A percentile compares a stretch with the other conserved stretches of the same genome.
Evolutionary conservation across 2,329 filamentous ascomycete species (phyloP).

Genomic region (Cladophialophora bantiana): DNA sequence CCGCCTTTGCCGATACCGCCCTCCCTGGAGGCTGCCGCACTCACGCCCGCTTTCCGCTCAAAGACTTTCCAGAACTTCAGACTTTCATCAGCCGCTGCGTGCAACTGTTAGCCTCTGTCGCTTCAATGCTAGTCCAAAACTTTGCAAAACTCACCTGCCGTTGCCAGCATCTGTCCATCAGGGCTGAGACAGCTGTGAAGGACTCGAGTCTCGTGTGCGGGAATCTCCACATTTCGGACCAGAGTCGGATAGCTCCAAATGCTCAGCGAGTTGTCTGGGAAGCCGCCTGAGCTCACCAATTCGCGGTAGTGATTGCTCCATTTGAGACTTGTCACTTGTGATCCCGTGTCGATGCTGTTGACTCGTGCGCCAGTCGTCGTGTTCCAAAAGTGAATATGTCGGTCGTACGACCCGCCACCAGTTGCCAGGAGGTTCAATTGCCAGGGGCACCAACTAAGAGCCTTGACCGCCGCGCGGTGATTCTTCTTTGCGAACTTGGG

Average conservation of each 20-base stretch:
- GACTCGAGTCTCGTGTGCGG: constrained; percentile 94
- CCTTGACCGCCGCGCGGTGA: constrained; percentile 98
- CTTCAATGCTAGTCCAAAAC: not conserved
- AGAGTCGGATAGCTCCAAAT: constrained; percentile 99
- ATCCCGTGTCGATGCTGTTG: constrained; percentile 99
- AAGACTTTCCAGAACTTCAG: constrained; percentile 99
- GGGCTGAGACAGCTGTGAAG: constrained; percentile 96
- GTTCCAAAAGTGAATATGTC: constrained; percentile 99
- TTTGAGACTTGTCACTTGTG: constrained; percentile 92
- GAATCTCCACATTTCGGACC: constrained; percentile 97
- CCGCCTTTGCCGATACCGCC: constrained; percentile 77
- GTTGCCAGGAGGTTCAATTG: constrained; percentile 96
- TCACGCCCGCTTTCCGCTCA: constrained; percentile 89
- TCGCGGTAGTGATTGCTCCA: constrained; percentile 98
- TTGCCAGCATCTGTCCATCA: constrained; percentile 97
- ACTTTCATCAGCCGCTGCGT: constrained; percentile 84
- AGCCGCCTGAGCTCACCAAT: constrained; percentile 95
- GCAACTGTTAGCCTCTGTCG: constrained; percentile 37
- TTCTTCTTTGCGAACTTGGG: constrained; percentile 99
- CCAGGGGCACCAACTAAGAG: constrained; percentile 98
- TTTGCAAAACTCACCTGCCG: constrained; percentile 68
- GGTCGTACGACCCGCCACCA: constrained; percentile 93
- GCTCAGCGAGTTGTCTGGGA: constrained; percentile 98
- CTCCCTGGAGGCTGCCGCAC: constrained; percentile 67
- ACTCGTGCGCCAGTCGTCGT: constrained; percentile 95